Evolutionary conservation across 192 early-diverging fungal species (phyloP).

Genomic region (Chytriomyces confervae): DNA sequence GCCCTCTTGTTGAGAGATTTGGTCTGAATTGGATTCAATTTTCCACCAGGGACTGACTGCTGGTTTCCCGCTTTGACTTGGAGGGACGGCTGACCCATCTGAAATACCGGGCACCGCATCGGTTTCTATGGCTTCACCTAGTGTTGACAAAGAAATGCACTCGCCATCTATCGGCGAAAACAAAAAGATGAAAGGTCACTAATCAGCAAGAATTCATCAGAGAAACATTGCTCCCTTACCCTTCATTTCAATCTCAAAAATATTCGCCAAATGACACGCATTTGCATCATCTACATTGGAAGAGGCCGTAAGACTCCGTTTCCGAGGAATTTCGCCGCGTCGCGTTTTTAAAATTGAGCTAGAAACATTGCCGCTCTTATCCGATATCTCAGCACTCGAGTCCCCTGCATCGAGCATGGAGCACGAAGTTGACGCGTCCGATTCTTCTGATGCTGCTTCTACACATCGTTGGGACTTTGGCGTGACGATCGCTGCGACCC

Average conservation of each 20-base stretch:
- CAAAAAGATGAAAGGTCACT: neutral
- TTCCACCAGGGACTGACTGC: neutral
- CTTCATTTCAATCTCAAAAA: slow-evolving; percentile 37
- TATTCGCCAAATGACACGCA: neutral
- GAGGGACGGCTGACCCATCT: too few relatives aligned
- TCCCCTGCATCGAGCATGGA: neutral
- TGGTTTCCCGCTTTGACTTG: too few relatives aligned
- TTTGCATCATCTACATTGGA: slow-evolving; percentile 8
- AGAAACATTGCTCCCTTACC: neutral
- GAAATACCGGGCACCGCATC: too few relatives aligned
- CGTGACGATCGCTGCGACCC: slow-evolving; percentile 3
- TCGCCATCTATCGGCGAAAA: slow-evolving; percentile 17
- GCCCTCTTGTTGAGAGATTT: too few relatives aligned
- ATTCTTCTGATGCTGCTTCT: neutral
- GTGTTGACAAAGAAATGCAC: slow-evolving; percentile 19
- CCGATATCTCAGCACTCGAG: neutral
- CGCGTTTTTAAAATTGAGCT: neutral
- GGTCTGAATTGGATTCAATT: neutral
- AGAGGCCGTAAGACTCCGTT: neutral
- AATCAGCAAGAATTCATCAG: neutral
- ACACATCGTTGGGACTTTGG: slow-evolving; percentile 25
- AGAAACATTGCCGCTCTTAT: neutral
- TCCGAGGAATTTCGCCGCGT: neutral
- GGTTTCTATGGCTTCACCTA: neutral
- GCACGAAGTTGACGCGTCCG: too few relatives aligned